phyloP scores from a whole-genome alignment of 495 filamentous ascomycete genomes.

The Annulohypoxylon stygium region DNA sequence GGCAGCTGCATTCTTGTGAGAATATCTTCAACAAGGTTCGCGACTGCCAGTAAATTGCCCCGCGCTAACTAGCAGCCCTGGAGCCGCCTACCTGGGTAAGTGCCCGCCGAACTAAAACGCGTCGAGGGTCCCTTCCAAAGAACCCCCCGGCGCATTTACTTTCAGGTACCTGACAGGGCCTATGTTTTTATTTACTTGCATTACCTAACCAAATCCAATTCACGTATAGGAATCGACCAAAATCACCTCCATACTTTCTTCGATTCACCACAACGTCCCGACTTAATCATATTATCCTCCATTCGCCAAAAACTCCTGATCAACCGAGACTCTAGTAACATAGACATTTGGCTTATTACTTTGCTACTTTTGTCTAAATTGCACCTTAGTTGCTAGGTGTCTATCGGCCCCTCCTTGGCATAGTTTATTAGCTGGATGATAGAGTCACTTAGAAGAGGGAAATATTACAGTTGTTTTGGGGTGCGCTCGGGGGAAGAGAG shows the following conservation, averaged over 20 bases:
- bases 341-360: not conserved
- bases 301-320: no score
- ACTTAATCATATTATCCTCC: not conserved
- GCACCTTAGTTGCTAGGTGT: not conserved
- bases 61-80: not conserved
- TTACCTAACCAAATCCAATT: slow-evolving; percentile 5
- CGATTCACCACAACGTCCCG: not conserved
- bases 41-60: not conserved
- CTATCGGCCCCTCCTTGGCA: slow-evolving; percentile 3
- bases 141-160: slow-evolving; percentile 26
- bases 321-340: not conserved
- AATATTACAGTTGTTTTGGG: slow-evolving; percentile 2
- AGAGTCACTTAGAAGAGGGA: slow-evolving; percentile 1
- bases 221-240: not conserved
- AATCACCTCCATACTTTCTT: not conserved
- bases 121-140: slow-evolving; percentile 22
- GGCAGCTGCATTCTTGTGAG: not conserved
- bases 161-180: not conserved
- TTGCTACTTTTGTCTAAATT: not conserved
- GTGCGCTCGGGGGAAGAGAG: not conserved
- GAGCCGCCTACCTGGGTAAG: slow-evolving; percentile 18
- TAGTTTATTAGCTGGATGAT: not conserved
- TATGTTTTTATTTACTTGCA: slow-evolving; percentile 15
- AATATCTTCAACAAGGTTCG: not conserved
- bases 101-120: slow-evolving; percentile 31